These are phyloP conservation scores for Tricholoma terreum DNA, from an alignment of 768 basidiomycete genomes.

Conservation along the genomic window DNA sequence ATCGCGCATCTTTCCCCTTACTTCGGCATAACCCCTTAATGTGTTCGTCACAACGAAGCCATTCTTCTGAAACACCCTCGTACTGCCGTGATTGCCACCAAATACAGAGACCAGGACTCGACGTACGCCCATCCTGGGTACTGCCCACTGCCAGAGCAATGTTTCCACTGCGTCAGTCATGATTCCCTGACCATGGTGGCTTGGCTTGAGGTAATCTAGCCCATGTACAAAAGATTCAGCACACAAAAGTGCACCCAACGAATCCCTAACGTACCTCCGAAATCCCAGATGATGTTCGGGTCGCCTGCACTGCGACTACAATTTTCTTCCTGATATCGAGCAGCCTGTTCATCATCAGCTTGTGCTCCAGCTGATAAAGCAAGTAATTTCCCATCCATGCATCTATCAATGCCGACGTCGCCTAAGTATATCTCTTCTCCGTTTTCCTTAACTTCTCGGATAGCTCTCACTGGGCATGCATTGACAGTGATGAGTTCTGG, in stretches of 20 bases:
- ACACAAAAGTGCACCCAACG: too few species aligned
- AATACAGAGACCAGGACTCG: constrained; percentile 44
- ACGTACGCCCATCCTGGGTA: constrained; percentile 60
- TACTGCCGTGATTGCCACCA: constrained; percentile 55
- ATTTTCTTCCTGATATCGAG: constrained; percentile 34
- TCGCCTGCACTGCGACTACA: constrained; percentile 36
- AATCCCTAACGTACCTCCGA: constrained; percentile 42
- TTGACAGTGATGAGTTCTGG: constrained; percentile 29
- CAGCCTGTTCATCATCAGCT: constrained; percentile 25
- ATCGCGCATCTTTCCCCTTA: constrained; percentile 34
- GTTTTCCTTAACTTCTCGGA: constrained; percentile 40
- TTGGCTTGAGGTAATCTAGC: constrained; percentile 58
- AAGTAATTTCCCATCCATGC: constrained; percentile 21
- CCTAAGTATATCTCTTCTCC: constrained; percentile 25
- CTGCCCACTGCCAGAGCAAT: constrained; percentile 55
- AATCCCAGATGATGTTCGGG: constrained; percentile 44
- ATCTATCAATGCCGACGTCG: constrained; percentile 32
- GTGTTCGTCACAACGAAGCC: constrained; percentile 46
- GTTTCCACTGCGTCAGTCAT: constrained; percentile 62
- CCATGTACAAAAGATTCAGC: background rate
- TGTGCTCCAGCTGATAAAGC: background rate
- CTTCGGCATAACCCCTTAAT: constrained; percentile 35
- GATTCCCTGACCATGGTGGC: constrained; percentile 65
- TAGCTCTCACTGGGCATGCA: constrained; percentile 39
- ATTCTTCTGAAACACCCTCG: constrained; percentile 66